Percentiles rank a stretch among this genome's conserved stretches.
phyloP scores from a whole-genome alignment of 805 yeast species.

The Candida glaebosa region DNA sequence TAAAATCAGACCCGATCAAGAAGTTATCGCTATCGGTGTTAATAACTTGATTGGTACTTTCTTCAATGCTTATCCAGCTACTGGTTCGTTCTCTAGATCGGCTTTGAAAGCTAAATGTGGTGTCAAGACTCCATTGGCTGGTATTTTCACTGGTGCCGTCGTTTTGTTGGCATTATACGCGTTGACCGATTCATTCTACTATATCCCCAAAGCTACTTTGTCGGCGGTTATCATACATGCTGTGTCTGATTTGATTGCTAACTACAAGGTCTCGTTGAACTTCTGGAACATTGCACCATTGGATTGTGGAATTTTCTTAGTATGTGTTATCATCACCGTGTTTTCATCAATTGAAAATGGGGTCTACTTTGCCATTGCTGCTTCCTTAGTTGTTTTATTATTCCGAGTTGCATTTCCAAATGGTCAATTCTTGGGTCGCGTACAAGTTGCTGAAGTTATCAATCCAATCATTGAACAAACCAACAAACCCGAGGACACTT shows the following conservation, averaged over 20 bases:
- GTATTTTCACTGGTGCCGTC: conserved; percentile 84
- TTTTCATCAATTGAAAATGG: conserved; percentile 83
- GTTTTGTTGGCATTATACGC: conserved; percentile 84
- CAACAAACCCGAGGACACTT: conserved; percentile 13
- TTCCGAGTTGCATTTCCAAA: conserved; percentile 76
- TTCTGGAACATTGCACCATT: conserved; percentile 73
- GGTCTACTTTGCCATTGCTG: conserved; percentile 85
- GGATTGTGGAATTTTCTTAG: conserved; percentile 68
- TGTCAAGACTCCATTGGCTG: conserved; percentile 91
- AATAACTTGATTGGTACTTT: conserved; percentile 88
- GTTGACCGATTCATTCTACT: conserved; percentile 78
- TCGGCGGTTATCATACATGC: conserved; percentile 91
- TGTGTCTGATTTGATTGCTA: conserved; percentile 78
- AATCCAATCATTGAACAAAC: conserved; percentile 49
- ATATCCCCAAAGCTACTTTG: conserved; percentile 85
- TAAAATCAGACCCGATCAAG: conserved; percentile 90
- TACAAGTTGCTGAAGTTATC: conserved; percentile 66
- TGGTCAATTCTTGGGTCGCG: conserved; percentile 79
- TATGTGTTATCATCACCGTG: conserved; percentile 71
- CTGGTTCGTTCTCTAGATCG: conserved; percentile 93
- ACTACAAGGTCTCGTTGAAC: conserved; percentile 61
- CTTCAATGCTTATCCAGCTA: conserved; percentile 91
- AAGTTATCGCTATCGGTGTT: conserved; percentile 88
- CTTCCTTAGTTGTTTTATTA: conserved; percentile 71
- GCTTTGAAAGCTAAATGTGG: conserved; percentile 95